Evolutionary conservation across 129 eudicot genomes (phyloP).

Genomic region (Glebionis coronaria): DNA sequence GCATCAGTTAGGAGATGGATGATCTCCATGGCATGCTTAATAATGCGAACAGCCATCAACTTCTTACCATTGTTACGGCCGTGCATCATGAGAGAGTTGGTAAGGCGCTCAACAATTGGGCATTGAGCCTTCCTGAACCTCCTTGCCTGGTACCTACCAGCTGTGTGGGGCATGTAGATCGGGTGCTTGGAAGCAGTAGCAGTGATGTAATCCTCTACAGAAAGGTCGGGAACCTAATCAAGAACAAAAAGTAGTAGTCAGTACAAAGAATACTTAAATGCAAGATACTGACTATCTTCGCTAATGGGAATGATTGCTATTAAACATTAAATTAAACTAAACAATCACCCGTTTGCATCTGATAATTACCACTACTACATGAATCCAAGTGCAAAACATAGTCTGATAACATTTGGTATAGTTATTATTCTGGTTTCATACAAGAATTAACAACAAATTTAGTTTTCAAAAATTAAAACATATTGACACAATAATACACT

Average conservation of each 20-base stretch:
- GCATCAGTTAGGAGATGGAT: conserved; percentile 67
- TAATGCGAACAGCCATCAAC: conserved; percentile 68
- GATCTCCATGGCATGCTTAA: conserved; percentile 79
- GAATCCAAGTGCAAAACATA: too few species aligned
- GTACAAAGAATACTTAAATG: not conserved
- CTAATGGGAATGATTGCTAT: too few species aligned
- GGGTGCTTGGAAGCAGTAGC: conserved; percentile 42
- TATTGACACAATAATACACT: too few species aligned
- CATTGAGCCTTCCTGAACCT: conserved; percentile 82
- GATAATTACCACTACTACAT: too few species aligned
- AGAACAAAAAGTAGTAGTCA: not conserved
- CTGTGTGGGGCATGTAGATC: conserved; percentile 65
- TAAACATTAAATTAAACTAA: too few species aligned
- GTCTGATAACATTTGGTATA: too few species aligned
- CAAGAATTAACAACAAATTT: too few species aligned
- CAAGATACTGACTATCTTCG: not conserved
- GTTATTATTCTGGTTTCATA: too few species aligned
- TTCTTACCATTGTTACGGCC: conserved; percentile 76
- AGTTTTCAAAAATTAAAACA: too few species aligned
- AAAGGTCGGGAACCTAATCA: conserved; percentile 55
- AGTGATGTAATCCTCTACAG: conserved; percentile 61
- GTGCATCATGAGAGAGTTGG: conserved; percentile 86
- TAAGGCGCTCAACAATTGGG: conserved; percentile 75
- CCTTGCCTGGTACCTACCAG: conserved; percentile 66
- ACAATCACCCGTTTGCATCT: too few species aligned